These are phyloP conservation scores for Perilla frutescens DNA, from an alignment of 257 asterid genomes.

Conservation along the genomic window DNA sequence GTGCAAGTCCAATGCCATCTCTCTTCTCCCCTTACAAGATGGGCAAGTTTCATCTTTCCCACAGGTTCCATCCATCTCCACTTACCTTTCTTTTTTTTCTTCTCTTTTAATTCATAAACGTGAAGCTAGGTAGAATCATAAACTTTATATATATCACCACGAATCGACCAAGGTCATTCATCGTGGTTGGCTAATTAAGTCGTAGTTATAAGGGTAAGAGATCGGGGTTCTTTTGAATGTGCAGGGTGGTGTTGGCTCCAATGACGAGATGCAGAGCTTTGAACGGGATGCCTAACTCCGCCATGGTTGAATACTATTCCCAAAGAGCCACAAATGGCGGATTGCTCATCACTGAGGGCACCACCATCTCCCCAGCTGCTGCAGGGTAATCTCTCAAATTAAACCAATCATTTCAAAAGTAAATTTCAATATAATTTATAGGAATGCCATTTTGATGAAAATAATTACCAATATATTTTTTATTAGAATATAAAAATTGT, in stretches of 20 bases:
- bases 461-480: too few relatives aligned
- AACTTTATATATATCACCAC: too few relatives aligned
- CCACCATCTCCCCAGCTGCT: constrained; percentile 74
- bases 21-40: constrained; percentile 88
- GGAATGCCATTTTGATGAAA: too few relatives aligned
- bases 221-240: neutral
- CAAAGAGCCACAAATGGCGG: constrained; percentile 89
- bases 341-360: constrained; percentile 88
- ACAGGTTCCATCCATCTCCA: constrained; percentile 52
- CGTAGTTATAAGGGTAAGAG: neutral
- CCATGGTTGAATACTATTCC: constrained; percentile 64
- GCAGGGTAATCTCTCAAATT: constrained; percentile 65
- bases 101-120: too few relatives aligned
- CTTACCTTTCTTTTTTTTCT: too few relatives aligned
- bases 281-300: constrained; percentile 61
- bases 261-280: constrained; percentile 91
- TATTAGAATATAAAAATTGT: too few relatives aligned
- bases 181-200: too few relatives aligned
- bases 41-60: constrained; percentile 79
- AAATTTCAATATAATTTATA: too few relatives aligned
- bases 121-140: too few relatives aligned
- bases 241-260: constrained; percentile 86
- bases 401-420: neutral
- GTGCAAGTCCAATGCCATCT: neutral
- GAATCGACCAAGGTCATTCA: too few relatives aligned